Evolutionary conservation across 2,329 filamentous ascomycete genomes (phyloP), one percentile per base, ranked within the genome.

Genomic region (Falciphora oryzae): DNA sequence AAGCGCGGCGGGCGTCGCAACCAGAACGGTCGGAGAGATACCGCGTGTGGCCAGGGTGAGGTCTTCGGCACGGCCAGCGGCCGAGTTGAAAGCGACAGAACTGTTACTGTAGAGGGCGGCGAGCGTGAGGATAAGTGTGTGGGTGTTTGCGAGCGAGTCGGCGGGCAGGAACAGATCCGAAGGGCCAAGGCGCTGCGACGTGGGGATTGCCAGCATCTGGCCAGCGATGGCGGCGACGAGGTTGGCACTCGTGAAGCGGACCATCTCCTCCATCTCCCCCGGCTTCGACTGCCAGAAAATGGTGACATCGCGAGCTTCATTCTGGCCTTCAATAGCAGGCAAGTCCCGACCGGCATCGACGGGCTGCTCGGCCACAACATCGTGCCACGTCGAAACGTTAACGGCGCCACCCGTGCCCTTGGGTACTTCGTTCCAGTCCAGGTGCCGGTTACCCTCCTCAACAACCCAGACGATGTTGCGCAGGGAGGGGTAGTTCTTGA

Each of bases 381-480:
- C 91, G 72, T 96, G 91, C 93, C 94, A 99, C 18, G 94, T 95
- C n/a, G 88, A 85, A 22, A 97, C 90, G 65, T 90, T 90, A 66
- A 96, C 82, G 67, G 83, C 87, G 65, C 89, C 85, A 22, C 89
- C 89, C 65, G 89, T 88, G 63, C 90, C 89, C 72, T 89, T 85
- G 14, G 93, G 93, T 2, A 93, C 86, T 73, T 94, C 91, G 70
- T 92, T 93, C 93, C 94, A 99, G 76, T 97, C 93, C 83, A 99
- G 90, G 74, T 98, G 94, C 70, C 87, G 86, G 79, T 89, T 97
- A 57, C 92, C 92, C 72, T 92, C 86, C 71, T 97, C 94, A 6
- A 96, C 92, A 16, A 97, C 93, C 92, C 93, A 98, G 70, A 97
- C 85, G 38, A 97, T 83, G 69, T 93, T 87, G 67, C 88, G 88